Base-by-base conservation (phyloP, 768 basidiomycete genomes). In the Chalciporus piperatus region DNA sequence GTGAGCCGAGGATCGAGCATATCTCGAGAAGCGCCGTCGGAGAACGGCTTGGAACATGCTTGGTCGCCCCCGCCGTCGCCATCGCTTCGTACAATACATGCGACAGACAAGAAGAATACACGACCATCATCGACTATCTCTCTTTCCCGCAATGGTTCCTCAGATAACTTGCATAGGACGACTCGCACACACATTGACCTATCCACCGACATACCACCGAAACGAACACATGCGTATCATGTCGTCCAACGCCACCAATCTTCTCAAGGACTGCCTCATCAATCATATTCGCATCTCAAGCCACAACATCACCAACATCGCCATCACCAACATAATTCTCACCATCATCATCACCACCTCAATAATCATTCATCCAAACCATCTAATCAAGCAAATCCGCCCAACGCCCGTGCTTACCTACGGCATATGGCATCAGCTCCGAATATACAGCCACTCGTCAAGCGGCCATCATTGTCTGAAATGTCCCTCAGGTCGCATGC, bases 381-480 rank as follows among this genome's bases (percentile, higher is more conserved):
- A 38, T 42, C 49, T 38, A 50, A 47, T 51, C 66, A 61, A 51
- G 48, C 52, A 50, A 58, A 67, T 53, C 55, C 54, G 20, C 76
- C 79, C 22, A 79, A 80, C 46, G 85, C 87, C 3, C 78, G 79
- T 4, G 80, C 82, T 6, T 84, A 88, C 61, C 77, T 91, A 11
- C 81, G 87, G 28, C 87, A 89, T 63, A 88, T 91, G 75, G 80
- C 80, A 1, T 89, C 88, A 20, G 71, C 76, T 20, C 77, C 77
- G 27, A 72, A 74, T 53, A 76, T 79, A 27, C 66, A 70, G 17
- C 70, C 68, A 14, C 59, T 70, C 37, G 53, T 44, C 17, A 71
- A 69, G 42, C 72, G 64, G 12, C 65, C 70, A 13, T 58, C 70
- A 6, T 48, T 66, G 23, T 63, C 71, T n/a, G 64, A 66, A 25